Evolutionary conservation across 2,329 filamentous ascomycete species (phyloP).

Genomic region (Pseudopyrenochaeta lycopersici): DNA sequence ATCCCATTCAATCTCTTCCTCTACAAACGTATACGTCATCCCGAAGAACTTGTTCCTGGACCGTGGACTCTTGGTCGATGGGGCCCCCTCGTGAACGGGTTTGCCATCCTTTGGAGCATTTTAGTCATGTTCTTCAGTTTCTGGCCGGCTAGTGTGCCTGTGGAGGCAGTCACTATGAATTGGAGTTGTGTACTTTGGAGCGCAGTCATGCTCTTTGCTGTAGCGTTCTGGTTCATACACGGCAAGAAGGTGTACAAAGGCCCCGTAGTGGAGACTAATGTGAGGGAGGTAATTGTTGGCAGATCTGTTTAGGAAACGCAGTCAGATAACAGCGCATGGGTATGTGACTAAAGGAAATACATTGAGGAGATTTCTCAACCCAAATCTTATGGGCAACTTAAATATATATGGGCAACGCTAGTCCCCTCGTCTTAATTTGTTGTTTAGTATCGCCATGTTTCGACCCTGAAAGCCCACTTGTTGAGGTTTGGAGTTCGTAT

Average conservation of each 20-base stretch:
- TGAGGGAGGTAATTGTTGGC: background rate
- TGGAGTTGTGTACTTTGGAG: constrained; percentile 28
- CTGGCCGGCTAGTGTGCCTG: constrained; percentile 27
- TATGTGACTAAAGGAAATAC: no score
- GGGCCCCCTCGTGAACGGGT: constrained; percentile 18
- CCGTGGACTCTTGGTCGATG: constrained; percentile 22
- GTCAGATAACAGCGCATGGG: no score
- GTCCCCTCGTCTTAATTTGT: no score
- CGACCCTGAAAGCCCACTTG: no score
- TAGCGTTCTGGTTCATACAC: constrained; percentile 23
- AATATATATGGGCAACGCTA: no score
- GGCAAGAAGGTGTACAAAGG: constrained; percentile 24
- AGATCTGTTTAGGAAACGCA: background rate
- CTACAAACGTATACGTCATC: constrained; percentile 16
- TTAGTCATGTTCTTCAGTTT: constrained; percentile 31
- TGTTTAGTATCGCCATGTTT: no score
- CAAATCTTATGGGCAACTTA: no score
- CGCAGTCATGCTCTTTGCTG: constrained; percentile 23
- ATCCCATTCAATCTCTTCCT: constrained; percentile 20
- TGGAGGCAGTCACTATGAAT: constrained; percentile 29
- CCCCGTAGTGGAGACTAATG: constrained; percentile 19
- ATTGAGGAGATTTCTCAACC: no score
- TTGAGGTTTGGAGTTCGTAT: no score
- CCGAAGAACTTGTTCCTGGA: constrained; percentile 2
- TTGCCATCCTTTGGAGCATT: constrained; percentile 21